Conservation (phyloP, 192 early-diverging fungal species). For the Funneliformis geosporum region DNA sequence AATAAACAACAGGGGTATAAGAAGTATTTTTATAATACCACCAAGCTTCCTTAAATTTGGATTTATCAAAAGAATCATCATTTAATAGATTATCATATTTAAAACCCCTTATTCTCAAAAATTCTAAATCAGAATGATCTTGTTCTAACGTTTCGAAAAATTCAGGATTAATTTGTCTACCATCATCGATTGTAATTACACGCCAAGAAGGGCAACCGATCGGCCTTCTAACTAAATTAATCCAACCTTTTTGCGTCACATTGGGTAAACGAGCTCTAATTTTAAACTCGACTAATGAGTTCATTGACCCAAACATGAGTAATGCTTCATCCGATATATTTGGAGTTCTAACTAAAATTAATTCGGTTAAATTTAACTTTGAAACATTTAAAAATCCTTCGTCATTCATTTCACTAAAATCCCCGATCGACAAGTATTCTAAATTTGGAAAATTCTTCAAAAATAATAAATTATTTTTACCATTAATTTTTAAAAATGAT, state of each 20-base stretch:
- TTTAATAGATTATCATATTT: background rate
- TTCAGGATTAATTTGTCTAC: slow-evolving; percentile 17
- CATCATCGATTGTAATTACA: slow-evolving; percentile 17
- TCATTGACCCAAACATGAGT: background rate
- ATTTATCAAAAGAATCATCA: background rate
- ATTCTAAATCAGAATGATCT: background rate
- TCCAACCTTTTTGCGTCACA: slow-evolving; percentile 29
- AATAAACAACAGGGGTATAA: background rate
- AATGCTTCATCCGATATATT: slow-evolving; percentile 22
- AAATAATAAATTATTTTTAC: slow-evolving; percentile 22
- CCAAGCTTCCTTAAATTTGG: slow-evolving; percentile 28
- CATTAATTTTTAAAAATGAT: slow-evolving; percentile 20
- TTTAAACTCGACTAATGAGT: background rate
- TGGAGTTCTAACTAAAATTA: slow-evolving; percentile 5
- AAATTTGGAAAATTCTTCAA: slow-evolving; percentile 16
- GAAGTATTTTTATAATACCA: background rate
- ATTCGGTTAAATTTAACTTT: background rate
- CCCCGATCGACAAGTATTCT: slow-evolving; percentile 13
- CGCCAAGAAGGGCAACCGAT: slow-evolving; percentile 6
- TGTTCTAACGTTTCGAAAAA: slow-evolving; percentile 27
- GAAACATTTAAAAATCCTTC: slow-evolving; percentile 10
- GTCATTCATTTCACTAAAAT: slow-evolving; percentile 8
- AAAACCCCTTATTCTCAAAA: background rate
- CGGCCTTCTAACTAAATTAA: slow-evolving; percentile 18
- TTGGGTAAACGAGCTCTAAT: slow-evolving; percentile 4